phyloP scores from a whole-genome alignment of 805 yeast genomes.

The Starmerella tilneyi region DNA sequence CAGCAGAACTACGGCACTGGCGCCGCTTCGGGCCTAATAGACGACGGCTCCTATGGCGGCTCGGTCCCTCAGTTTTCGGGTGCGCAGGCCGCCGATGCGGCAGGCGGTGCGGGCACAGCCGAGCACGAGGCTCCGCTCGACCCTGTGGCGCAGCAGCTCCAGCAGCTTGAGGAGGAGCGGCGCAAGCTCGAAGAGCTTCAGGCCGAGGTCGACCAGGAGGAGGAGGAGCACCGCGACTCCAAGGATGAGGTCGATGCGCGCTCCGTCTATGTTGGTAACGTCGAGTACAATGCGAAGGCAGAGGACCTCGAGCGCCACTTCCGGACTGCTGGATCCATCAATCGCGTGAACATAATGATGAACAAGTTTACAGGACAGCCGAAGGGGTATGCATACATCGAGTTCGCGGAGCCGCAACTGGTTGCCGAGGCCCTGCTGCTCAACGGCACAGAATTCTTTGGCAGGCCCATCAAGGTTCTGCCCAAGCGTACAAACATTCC shows the following conservation, averaged over 20 bases:
- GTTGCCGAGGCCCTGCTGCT: slow-evolving; percentile 56
- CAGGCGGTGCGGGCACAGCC: background rate
- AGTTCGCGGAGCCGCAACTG: slow-evolving; percentile 57
- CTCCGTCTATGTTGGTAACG: slow-evolving; percentile 73
- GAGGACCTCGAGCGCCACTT: slow-evolving; percentile 70
- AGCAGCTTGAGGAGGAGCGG: slow-evolving; percentile 51
- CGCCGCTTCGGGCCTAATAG: background rate
- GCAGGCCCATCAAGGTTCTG: slow-evolving; percentile 59
- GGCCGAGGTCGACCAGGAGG: slow-evolving; percentile 37
- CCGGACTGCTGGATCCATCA: slow-evolving; percentile 57
- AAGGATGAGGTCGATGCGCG: slow-evolving; percentile 64
- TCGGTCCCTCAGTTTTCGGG: background rate
- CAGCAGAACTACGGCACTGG: background rate
- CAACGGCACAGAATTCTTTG: slow-evolving; percentile 57
- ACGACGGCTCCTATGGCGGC: background rate
- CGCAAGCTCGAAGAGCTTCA: slow-evolving; percentile 52
- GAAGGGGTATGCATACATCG: slow-evolving; percentile 79
- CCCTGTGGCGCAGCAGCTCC: slow-evolving; percentile 18
- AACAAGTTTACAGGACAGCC: slow-evolving; percentile 65
- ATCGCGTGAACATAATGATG: slow-evolving; percentile 65
- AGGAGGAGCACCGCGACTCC: slow-evolving; percentile 37
- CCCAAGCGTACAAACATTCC: slow-evolving; percentile 78
- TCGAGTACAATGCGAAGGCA: slow-evolving; percentile 69
- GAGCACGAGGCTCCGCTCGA: slow-evolving; percentile 4
- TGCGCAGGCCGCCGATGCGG: background rate